Base-by-base conservation (phyloP, 345 rosid species). In the Luvunga scandens region DNA sequence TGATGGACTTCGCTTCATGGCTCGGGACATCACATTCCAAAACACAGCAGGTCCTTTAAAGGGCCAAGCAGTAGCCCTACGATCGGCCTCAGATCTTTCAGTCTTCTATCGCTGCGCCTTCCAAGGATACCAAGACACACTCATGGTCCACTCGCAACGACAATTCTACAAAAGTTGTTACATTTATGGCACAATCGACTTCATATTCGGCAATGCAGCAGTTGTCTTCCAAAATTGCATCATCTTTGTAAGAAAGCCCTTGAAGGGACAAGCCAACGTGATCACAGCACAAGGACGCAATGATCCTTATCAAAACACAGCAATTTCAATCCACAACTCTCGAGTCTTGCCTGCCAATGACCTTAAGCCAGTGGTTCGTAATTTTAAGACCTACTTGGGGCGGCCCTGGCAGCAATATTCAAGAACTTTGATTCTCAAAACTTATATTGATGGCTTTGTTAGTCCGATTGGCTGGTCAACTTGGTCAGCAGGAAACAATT, bases 181-280 rank as follows among this genome's bases (percentile, higher is more conserved):
- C 83, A 85, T 94, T 66, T 92, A 86, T 64, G 98, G 98, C 73
- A 94, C 98, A 13, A 78, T 94, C 5, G 98, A 94, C 77, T 90
- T 94, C 83, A 92, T 94, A 55, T 94, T 94, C 9, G 98, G 97
- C 6, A 94, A 94, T 33, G 98, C 97, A 7, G 97, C 98, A 0
- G 98, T 87, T 0, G 94, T 94, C 34, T 85, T 94, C 63, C 98
- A 94, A 22, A 92, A 86, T 28, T 94, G 91, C 61, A 76, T 87
- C 39, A 92, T 94, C n/a, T 83, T 80, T 1, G 94, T 80, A 0
- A 53, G 97, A 10, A 79, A 84, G 5, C 98, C 98, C 0, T 71
- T 89, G 6, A 72, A 65, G 12, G 97, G 97, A 1, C 94, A 93
- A 81, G 86, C 91, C 53, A 90, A 90, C 66, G 70, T 89, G 71